Percentiles rank a stretch among this genome's conserved stretches.
Conservation (phyloP, 139 green algal genomes). For the Chlamydomonas sp. region DNA sequence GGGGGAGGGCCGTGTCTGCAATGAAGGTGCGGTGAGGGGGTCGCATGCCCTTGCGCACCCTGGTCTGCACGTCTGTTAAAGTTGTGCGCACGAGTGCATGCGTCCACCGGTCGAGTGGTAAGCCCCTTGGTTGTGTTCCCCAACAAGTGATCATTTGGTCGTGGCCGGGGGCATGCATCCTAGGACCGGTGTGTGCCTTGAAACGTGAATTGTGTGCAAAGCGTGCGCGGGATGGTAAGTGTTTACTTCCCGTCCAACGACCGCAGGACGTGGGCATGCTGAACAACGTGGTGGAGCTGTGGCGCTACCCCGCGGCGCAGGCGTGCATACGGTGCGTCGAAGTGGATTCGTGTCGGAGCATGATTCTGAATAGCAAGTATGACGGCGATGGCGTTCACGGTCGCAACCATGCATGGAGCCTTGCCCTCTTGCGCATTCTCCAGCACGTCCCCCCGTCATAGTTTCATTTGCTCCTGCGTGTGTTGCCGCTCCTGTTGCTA, state of each 20-base stretch:
- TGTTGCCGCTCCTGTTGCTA: not conserved
- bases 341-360: not conserved
- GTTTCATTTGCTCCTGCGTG: not conserved
- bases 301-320: slow-evolving; percentile 76
- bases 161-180: not conserved
- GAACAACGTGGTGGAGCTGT: slow-evolving; percentile 85
- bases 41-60: too few species aligned
- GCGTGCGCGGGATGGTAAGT: not conserved
- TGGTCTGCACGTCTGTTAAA: too few species aligned
- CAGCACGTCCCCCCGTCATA: too few species aligned
- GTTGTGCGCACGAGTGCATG: too few species aligned
- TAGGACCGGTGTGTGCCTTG: not conserved
- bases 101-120: too few species aligned
- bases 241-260: not conserved
- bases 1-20: too few species aligned
- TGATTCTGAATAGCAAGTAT: too few species aligned
- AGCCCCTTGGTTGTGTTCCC: not conserved
- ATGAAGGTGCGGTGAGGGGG: too few species aligned
- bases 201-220: not conserved
- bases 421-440: not conserved
- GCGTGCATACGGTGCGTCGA: slow-evolving; percentile 63
- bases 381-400: too few species aligned
- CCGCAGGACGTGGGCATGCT: slow-evolving; percentile 69
- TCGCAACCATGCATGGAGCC: too few species aligned
- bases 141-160: not conserved